These are phyloP conservation scores for Flagelloscypha sp. DNA, from an alignment of 768 basidiomycete genomes.

Conservation along the genomic window DNA sequence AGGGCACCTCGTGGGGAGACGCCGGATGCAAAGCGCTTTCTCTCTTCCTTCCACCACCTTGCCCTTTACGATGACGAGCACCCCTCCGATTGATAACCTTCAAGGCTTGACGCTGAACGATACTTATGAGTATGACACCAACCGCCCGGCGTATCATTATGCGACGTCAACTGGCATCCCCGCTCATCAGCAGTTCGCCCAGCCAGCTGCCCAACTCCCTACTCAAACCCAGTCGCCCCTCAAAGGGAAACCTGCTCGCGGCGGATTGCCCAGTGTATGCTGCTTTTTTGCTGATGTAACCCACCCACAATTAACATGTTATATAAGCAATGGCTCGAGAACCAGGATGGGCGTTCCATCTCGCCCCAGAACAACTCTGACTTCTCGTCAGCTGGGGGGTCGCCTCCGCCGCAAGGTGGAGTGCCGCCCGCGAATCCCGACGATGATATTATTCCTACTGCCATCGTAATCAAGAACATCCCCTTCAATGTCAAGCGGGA, in stretches of 20 bases:
- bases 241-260: constrained; percentile 66
- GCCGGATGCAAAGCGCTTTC: too few relatives aligned
- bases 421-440: constrained; percentile 45
- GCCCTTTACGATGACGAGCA: too few relatives aligned
- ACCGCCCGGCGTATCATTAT: constrained; percentile 59
- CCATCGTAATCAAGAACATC: constrained; percentile 99
- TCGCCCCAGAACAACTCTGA: constrained; percentile 85
- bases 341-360: constrained; percentile 65
- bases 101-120: too few relatives aligned
- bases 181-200: constrained; percentile 45
- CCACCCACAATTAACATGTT: constrained; percentile 11
- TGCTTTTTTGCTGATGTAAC: constrained; percentile 13
- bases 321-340: constrained; percentile 81
- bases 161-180: constrained; percentile 49
- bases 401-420: constrained; percentile 53
- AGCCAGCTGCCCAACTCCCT: constrained; percentile 44
- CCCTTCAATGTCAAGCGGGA: constrained; percentile 98
- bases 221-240: constrained; percentile 56
- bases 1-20: too few relatives aligned
- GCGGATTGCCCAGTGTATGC: constrained; percentile 69
- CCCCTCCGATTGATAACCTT: too few relatives aligned
- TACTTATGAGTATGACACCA: constrained; percentile 75
- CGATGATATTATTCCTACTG: constrained; percentile 96
- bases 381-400: constrained; percentile 81
- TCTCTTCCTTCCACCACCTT: too few relatives aligned